phyloP scores from a whole-genome alignment of 345 rosid species.

The Excoecaria cochinchinensis region DNA sequence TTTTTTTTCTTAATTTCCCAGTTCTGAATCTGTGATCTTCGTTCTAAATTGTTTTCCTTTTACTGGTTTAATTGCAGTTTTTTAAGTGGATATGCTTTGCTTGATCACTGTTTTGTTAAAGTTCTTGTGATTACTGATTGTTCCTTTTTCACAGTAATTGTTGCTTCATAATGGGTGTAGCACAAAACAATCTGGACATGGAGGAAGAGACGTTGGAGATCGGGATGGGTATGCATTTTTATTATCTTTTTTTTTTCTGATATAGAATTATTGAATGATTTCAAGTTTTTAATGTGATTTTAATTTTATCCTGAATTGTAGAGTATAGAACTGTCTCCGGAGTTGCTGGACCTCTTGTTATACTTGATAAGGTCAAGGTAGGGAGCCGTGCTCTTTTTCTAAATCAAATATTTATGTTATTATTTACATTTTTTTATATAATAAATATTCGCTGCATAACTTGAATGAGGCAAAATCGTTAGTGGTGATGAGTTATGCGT shows the following conservation, averaged over 20 bases:
- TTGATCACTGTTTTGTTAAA: too few relatives aligned
- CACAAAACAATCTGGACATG: constrained; percentile 45
- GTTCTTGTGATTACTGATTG: neutral
- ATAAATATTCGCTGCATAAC: neutral
- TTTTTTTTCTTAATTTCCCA: too few relatives aligned
- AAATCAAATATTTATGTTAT: too few relatives aligned
- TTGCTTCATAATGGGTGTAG: constrained; percentile 51
- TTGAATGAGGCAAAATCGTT: neutral
- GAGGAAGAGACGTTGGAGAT: constrained; percentile 80
- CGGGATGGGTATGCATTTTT: constrained; percentile 60
- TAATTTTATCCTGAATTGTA: constrained; percentile 28
- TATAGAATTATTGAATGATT: neutral
- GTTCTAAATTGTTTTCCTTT: too few relatives aligned
- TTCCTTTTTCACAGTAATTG: neutral
- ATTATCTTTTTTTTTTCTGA: neutral
- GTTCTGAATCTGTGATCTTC: too few relatives aligned
- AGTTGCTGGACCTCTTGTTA: constrained; percentile 96
- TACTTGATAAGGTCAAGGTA: constrained; percentile 95
- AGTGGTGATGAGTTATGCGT: neutral
- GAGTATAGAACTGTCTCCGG: constrained; percentile 97
- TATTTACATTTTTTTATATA: too few relatives aligned
- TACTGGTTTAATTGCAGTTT: too few relatives aligned
- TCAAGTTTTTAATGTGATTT: neutral
- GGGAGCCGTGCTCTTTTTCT: neutral
- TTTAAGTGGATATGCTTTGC: too few relatives aligned